Conservation (phyloP, 2,329 filamentous ascomycete species). For the Cladosporium cucumerinum region DNA sequence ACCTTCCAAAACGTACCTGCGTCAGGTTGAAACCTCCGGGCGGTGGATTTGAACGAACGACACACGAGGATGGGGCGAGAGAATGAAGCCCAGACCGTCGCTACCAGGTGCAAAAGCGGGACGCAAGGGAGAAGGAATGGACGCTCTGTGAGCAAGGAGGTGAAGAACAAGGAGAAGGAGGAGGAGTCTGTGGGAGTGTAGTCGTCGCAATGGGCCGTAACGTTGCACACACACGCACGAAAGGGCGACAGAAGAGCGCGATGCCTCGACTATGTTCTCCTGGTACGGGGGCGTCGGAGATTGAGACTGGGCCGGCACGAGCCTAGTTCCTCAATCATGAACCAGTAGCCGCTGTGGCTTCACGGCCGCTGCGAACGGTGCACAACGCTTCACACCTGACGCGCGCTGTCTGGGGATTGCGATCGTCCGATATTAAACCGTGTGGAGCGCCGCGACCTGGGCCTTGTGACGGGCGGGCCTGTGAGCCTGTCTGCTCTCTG, state of each 20-base stretch:
- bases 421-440: slow-evolving; percentile 16
- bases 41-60: slow-evolving; percentile 6
- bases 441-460: neutral
- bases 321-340: slow-evolving; percentile 4
- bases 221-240: slow-evolving; percentile 11
- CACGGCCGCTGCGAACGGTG: slow-evolving; percentile 9
- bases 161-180: slow-evolving; percentile 14
- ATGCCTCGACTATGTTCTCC: slow-evolving; percentile 14
- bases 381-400: neutral
- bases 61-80: slow-evolving; percentile 7
- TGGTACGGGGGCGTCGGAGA: slow-evolving; percentile 9
- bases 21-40: slow-evolving; percentile 11
- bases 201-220: slow-evolving; percentile 4
- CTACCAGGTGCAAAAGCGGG: slow-evolving; percentile 4
- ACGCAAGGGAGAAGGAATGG: slow-evolving; percentile 15
- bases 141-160: slow-evolving; percentile 15
- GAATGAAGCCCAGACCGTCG: slow-evolving; percentile 12
- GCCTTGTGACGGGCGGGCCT: neutral
- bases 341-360: slow-evolving; percentile 7
- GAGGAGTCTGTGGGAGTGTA: neutral
- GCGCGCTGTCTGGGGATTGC: slow-evolving; percentile 14
- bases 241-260: slow-evolving; percentile 2
- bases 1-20: slow-evolving; percentile 11
- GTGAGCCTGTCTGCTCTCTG: neutral
- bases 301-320: neutral